These are phyloP conservation scores for Fraxinus pennsylvanica DNA, from an alignment of 257 asterid species.

Conservation along the genomic window DNA sequence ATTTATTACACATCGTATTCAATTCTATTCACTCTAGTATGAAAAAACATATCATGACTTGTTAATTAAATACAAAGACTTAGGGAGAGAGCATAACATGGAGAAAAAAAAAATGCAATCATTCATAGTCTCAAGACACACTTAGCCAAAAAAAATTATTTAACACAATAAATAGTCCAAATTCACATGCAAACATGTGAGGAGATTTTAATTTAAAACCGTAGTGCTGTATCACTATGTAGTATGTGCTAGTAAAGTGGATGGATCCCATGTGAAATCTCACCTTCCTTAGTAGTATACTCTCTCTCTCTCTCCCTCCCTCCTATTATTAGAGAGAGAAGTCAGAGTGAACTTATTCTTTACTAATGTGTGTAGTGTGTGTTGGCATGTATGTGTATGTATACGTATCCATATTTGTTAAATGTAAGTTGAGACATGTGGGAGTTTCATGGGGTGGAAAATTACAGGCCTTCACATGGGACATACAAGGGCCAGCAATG, in stretches of 20 bases:
- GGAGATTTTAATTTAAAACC: slow-evolving; percentile 5
- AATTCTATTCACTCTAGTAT: too few relatives aligned
- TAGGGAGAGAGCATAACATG: not conserved
- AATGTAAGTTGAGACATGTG: not conserved
- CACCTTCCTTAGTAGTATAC: slow-evolving; percentile 31
- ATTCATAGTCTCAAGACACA: slow-evolving; percentile 22
- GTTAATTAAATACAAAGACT: not conserved
- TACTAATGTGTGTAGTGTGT: not conserved
- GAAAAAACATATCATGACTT: too few relatives aligned
- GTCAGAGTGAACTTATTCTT: not conserved
- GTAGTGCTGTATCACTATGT: slow-evolving; percentile 33
- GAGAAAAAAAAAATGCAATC: slow-evolving; percentile 2
- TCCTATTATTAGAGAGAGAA: slow-evolving; percentile 38
- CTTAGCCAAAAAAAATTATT: not conserved
- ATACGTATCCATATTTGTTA: not conserved
- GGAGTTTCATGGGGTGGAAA: not conserved
- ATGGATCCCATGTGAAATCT: slow-evolving; percentile 60
- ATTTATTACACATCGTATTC: too few relatives aligned
- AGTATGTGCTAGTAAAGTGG: slow-evolving; percentile 22
- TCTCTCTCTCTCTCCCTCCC: not conserved
- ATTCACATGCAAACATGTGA: slow-evolving; percentile 47
- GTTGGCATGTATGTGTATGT: not conserved
- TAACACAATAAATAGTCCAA: slow-evolving; percentile 35
- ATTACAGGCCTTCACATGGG: slow-evolving; percentile 45
- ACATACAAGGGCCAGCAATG: slow-evolving; percentile 3